These are phyloP conservation scores for Closterium sp. DNA, from an alignment of 139 green algal species.

Conservation along the genomic window DNA sequence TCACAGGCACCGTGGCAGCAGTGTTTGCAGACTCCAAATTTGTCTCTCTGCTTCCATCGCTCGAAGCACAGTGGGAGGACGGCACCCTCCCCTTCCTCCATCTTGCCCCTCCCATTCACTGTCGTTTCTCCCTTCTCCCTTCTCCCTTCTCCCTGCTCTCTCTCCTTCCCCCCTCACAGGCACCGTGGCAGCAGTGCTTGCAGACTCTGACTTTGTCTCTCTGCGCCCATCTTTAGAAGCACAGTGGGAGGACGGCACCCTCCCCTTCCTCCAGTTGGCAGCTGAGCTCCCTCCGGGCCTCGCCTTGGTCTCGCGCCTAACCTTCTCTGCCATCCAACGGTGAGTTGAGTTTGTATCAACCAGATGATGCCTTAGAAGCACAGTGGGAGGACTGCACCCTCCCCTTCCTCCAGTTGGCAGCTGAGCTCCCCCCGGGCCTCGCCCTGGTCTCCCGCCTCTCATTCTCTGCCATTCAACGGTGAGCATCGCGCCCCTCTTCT, in stretches of 20 bases:
- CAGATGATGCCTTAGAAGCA: background rate
- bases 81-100: no score
- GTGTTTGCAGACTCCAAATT: background rate
- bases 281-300: constrained; percentile 51
- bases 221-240: constrained; percentile 9
- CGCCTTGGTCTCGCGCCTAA: background rate
- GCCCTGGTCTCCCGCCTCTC: background rate
- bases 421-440: background rate
- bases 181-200: constrained; percentile 27
- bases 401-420: background rate
- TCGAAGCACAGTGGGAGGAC: no score
- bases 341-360: background rate
- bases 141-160: background rate
- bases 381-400: background rate
- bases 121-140: background rate
- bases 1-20: constrained; percentile 21
- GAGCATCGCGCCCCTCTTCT: no score
- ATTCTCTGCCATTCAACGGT: no score
- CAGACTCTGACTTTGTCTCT: constrained; percentile 41
- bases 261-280: constrained; percentile 71
- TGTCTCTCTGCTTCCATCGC: background rate
- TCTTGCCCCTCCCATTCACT: no score
- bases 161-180: background rate
- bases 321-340: constrained; percentile 35
- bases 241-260: constrained; percentile 82